Evolutionary conservation across 495 filamentous ascomycete genomes (phyloP), one percentile per base, ranked within the genome.

Genomic region (Penicillium bovifimosum): DNA sequence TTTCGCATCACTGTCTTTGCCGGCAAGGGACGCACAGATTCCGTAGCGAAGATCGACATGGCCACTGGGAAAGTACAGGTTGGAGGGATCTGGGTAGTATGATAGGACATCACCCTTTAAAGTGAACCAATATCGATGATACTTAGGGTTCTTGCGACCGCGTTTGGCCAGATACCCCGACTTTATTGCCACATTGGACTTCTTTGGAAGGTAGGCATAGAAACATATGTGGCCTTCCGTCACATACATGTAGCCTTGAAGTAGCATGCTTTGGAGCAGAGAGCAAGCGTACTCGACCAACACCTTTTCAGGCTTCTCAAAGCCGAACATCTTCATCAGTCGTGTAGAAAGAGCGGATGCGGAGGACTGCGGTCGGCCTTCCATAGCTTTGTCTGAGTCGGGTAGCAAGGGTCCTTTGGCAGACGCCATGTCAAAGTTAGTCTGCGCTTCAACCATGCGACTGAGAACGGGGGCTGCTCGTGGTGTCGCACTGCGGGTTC

Each of bases 191-290:
- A 86, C 78, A 62, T 88, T 82, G 36, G 85, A 80, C 76, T 92
- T 96, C 74, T 88, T 92, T 6, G 93, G 91, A 28, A 97, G 73
- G 65, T 97, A 96, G 10, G 95, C 91, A 65, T 96, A 97, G 67
- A 98, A 98, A 60, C 91, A 96, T 46, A 98, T 87, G 65, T 98
- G 93, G 50, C 84, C 84, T 47, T 86, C 78, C 0, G 95, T 97
- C 63, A 98, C 89, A 73, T 97, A 98, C 86, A 98, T 87, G 65
- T 95, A 96, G 2, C 93, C 93, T 62, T 95, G 89, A 11, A 97
- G 78, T 9, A 97, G 76, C 50, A 96, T 90, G 66, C 86, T 96
- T 64, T 96, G 90, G 34, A 98, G 73, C 28, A 96, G 74, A 79
- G 91, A 96, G 72, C 93, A 96, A 18, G 92, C 88, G 61, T 96